Evolutionary conservation across 352 stramenopile genomes (phyloP).

Genomic region (Globisporangium yorkense): DNA sequence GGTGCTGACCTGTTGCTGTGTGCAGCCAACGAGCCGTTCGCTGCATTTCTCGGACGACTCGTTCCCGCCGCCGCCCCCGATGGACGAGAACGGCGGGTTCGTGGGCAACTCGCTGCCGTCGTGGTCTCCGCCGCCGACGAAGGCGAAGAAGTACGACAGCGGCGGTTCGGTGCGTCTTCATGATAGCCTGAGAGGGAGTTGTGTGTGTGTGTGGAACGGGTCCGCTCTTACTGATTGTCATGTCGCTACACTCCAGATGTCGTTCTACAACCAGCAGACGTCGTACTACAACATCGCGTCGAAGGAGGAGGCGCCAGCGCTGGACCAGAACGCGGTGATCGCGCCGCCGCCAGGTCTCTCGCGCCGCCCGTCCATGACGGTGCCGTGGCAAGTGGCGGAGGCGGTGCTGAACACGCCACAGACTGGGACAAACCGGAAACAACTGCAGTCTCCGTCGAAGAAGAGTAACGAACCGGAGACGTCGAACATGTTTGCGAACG

Average conservation of each 20-base stretch:
- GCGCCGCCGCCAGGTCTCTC: constrained; percentile 64
- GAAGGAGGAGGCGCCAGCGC: constrained; percentile 40
- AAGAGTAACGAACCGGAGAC: constrained; percentile 17
- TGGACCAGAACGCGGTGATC: constrained; percentile 66
- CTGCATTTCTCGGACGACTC: constrained; percentile 62
- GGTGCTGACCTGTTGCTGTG: background rate
- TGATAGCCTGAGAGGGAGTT: background rate
- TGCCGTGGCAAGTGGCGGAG: constrained; percentile 81
- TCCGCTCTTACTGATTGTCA: background rate
- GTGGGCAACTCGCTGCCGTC: constrained; percentile 61
- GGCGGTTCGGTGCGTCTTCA: constrained; percentile 9
- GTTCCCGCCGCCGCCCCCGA: constrained; percentile 64
- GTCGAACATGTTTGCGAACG: constrained; percentile 34
- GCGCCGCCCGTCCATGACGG: constrained; percentile 76
- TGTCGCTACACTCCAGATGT: constrained; percentile 13
- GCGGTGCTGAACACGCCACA: constrained; percentile 78
- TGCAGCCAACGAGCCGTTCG: constrained; percentile 19
- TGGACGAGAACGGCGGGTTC: constrained; percentile 62
- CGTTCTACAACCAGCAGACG: constrained; percentile 69
- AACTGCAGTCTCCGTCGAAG: constrained; percentile 36
- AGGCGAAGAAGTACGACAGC: constrained; percentile 67
- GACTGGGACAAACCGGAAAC: constrained; percentile 59
- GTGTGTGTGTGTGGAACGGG: too few species aligned
- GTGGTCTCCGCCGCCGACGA: constrained; percentile 69
- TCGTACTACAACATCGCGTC: constrained; percentile 69